Evolutionary conservation across 352 stramenopile species (phyloP).

Genomic region (Thraustotheca clavata): DNA sequence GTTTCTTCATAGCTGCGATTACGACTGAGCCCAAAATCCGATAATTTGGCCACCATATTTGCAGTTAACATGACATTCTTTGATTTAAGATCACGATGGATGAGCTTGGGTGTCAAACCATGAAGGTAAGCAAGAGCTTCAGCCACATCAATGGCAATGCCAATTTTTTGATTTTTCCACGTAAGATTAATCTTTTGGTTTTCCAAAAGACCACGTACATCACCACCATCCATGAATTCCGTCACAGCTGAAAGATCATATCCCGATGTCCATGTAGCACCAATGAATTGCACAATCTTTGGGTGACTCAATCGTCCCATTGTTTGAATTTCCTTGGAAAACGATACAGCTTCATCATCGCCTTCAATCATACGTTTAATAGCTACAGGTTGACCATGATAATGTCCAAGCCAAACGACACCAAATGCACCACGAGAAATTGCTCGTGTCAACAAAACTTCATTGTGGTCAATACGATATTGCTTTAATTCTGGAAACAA

Average conservation of each 20-base stretch:
- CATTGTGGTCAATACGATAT: slow-evolving; percentile 73
- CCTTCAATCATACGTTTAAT: slow-evolving; percentile 84
- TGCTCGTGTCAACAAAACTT: slow-evolving; percentile 74
- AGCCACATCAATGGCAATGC: slow-evolving; percentile 74
- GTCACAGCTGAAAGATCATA: slow-evolving; percentile 71
- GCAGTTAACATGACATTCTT: slow-evolving; percentile 74
- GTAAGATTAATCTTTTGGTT: slow-evolving; percentile 71
- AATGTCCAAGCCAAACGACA: slow-evolving; percentile 80
- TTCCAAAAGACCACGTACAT: slow-evolving; percentile 75
- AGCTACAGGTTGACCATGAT: slow-evolving; percentile 74
- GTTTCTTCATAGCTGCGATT: slow-evolving; percentile 83
- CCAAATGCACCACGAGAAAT: slow-evolving; percentile 75
- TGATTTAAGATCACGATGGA: slow-evolving; percentile 79
- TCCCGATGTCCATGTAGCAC: slow-evolving; percentile 70
- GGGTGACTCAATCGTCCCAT: slow-evolving; percentile 74
- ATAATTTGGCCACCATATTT: slow-evolving; percentile 75
- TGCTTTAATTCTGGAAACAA: slow-evolving; percentile 61
- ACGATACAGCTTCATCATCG: slow-evolving; percentile 54
- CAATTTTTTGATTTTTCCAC: slow-evolving; percentile 77
- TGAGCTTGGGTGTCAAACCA: slow-evolving; percentile 70
- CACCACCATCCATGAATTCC: slow-evolving; percentile 81
- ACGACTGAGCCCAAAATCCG: slow-evolving; percentile 72
- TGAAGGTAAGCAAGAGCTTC: slow-evolving; percentile 80
- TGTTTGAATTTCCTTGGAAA: slow-evolving; percentile 72
- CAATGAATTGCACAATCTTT: slow-evolving; percentile 82